Conservation (phyloP, 192 early-diverging fungal species). For the Podila epicladia region DNA sequence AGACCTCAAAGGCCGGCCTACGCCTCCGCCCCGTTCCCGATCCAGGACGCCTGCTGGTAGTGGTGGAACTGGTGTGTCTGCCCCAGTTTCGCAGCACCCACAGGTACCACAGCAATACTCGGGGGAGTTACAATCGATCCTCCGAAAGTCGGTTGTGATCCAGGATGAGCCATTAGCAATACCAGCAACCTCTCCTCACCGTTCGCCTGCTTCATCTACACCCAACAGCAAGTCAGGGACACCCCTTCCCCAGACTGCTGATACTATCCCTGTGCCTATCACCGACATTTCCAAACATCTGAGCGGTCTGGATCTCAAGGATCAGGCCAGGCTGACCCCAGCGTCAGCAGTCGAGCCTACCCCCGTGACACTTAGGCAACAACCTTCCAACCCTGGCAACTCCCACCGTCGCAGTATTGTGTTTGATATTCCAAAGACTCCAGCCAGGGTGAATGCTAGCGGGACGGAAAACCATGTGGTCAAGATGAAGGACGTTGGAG, state of each 20-base stretch:
- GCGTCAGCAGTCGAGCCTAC: slow-evolving; percentile 6
- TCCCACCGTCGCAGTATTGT: slow-evolving; percentile 40
- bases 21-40: slow-evolving; percentile 34
- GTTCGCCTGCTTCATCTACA: slow-evolving; percentile 31
- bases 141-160: slow-evolving; percentile 35
- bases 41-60: slow-evolving; percentile 45
- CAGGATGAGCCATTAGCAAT: slow-evolving; percentile 1
- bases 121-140: slow-evolving; percentile 34
- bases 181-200: slow-evolving; percentile 11
- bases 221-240: slow-evolving; percentile 42
- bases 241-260: slow-evolving; percentile 32
- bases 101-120: slow-evolving; percentile 43
- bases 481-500: slow-evolving; percentile 45
- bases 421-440: slow-evolving; percentile 27
- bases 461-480: neutral
- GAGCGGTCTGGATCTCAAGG: slow-evolving; percentile 31
- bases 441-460: slow-evolving; percentile 12
- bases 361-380: slow-evolving; percentile 12
- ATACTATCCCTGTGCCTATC: slow-evolving; percentile 38
- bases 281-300: slow-evolving; percentile 40
- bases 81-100: slow-evolving; percentile 30
- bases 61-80: neutral
- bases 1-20: slow-evolving; percentile 29
- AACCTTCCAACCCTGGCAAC: neutral
- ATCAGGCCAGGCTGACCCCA: slow-evolving; percentile 8